Conservation (phyloP, 2,329 filamentous ascomycete species). For the Gliomastix tumulicola region DNA sequence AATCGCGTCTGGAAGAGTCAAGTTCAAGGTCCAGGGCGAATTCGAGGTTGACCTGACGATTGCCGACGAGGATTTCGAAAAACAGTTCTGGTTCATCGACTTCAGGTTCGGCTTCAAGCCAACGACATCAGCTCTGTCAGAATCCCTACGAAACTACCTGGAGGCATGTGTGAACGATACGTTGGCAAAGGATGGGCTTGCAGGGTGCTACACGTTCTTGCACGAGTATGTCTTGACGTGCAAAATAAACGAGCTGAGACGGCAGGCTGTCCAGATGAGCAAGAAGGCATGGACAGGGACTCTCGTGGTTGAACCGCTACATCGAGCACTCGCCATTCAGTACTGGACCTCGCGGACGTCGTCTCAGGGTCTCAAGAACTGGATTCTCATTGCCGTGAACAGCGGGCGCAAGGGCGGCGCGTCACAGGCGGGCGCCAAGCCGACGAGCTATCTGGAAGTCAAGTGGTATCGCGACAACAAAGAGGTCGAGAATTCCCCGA, state of each 20-base stretch:
- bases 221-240: conserved; percentile 85
- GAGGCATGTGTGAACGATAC: conserved; percentile 67
- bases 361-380: conserved; percentile 64
- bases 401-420: conserved; percentile 47
- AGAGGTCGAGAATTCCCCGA: conserved; percentile 61
- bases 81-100: conserved; percentile 92
- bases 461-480: conserved; percentile 84
- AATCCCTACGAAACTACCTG: conserved; percentile 56
- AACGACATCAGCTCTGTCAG: conserved; percentile 51
- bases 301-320: conserved; percentile 69
- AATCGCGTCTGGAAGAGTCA: conserved; percentile 81
- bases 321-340: conserved; percentile 77
- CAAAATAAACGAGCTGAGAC: conserved; percentile 76
- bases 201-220: conserved; percentile 77
- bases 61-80: conserved; percentile 72
- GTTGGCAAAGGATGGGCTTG: conserved; percentile 63
- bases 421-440: conserved; percentile 20
- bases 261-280: conserved; percentile 67
- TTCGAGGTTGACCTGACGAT: conserved; percentile 93
- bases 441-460: conserved; percentile 49
- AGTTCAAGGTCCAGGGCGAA: conserved; percentile 74
- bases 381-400: conserved; percentile 80
- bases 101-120: conserved; percentile 79
- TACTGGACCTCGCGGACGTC: conserved; percentile 68
- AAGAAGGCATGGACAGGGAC: conserved; percentile 71